These are phyloP conservation scores for Inga oerstediana DNA, from an alignment of 306 rosid genomes.

Conservation along the genomic window DNA sequence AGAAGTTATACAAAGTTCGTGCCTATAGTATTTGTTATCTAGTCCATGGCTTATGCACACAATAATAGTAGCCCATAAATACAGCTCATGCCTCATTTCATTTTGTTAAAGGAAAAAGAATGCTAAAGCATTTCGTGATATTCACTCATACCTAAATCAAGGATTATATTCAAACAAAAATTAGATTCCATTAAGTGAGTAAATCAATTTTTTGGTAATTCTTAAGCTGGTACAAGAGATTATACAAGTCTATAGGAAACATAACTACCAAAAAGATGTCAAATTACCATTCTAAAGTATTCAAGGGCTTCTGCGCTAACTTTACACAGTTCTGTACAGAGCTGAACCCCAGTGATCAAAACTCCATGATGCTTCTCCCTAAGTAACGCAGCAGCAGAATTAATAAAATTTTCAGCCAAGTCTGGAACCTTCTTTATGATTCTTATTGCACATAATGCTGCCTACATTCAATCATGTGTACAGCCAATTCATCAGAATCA, in stretches of 20 bases:
- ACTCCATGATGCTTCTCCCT: constrained; percentile 99
- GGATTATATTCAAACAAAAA: constrained; percentile 10
- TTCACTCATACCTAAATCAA: neutral
- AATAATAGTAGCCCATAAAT: neutral
- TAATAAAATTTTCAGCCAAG: constrained; percentile 91
- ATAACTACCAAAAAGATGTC: constrained; percentile 18
- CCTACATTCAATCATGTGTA: constrained; percentile 55
- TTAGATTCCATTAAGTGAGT: constrained; percentile 19
- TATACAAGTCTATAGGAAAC: constrained; percentile 12
- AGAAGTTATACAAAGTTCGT: neutral
- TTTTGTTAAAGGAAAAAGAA: neutral
- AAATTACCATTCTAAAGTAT: constrained; percentile 79
- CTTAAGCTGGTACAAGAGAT: constrained; percentile 26
- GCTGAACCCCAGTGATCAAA: constrained; percentile 94
- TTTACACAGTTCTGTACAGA: constrained; percentile 94
- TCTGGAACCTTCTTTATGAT: constrained; percentile 98
- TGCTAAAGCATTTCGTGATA: constrained; percentile 15
- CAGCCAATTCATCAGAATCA: constrained; percentile 44
- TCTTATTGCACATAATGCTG: constrained; percentile 94
- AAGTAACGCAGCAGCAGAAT: constrained; percentile 86
- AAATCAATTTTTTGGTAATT: neutral
- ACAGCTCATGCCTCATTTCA: neutral
- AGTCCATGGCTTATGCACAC: constrained; percentile 21
- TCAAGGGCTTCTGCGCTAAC: constrained; percentile 87
- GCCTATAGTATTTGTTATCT: constrained; percentile 13